phyloP scores from a whole-genome alignment of 2,329 filamentous ascomycete genomes.

The Mariannaea elegans region DNA sequence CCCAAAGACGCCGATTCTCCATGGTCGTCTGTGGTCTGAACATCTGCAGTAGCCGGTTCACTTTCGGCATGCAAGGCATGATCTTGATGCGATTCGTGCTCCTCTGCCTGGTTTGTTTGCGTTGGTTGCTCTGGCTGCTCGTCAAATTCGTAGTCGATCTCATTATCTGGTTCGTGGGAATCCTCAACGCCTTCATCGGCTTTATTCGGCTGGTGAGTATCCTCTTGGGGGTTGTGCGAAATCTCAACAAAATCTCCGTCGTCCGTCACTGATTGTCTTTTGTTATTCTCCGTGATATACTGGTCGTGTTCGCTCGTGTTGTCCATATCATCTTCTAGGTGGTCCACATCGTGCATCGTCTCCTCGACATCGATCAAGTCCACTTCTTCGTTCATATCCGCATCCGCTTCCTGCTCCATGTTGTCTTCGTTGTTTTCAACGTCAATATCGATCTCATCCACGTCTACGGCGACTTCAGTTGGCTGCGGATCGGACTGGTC shows the following conservation, averaged over 20 bases:
- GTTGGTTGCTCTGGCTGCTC: constrained; percentile 33
- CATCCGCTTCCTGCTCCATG: constrained; percentile 30
- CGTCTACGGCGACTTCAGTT: constrained; percentile 4
- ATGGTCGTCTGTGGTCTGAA: constrained; percentile 2
- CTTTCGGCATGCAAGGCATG: constrained; percentile 19
- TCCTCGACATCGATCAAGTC: constrained; percentile 28
- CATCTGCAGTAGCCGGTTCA: not conserved
- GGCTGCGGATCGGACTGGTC: constrained; percentile 12
- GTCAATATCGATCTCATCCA: constrained; percentile 32
- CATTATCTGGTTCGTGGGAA: constrained; percentile 31
- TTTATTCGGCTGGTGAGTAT: not conserved
- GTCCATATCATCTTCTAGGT: constrained; percentile 14
- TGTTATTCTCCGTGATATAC: constrained; percentile 19
- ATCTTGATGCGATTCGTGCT: constrained; percentile 1
- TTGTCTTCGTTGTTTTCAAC: constrained; percentile 29
- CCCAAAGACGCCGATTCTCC: constrained; percentile 1
- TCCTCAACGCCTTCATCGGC: constrained; percentile 16
- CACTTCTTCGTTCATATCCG: constrained; percentile 33
- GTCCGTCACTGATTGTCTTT: constrained; percentile 3
- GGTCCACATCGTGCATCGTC: constrained; percentile 14
- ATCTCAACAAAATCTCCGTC: constrained; percentile 11
- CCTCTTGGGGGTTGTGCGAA: constrained; percentile 11
- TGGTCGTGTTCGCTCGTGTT: constrained; percentile 17
- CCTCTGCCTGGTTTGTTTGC: not conserved
- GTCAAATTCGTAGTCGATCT: constrained; percentile 44